Percentiles rank a stretch among this genome's conserved stretches.
phyloP scores from a whole-genome alignment of 2,329 filamentous ascomycete genomes.

The Ophiocordyceps camponoti-leonardi region DNA sequence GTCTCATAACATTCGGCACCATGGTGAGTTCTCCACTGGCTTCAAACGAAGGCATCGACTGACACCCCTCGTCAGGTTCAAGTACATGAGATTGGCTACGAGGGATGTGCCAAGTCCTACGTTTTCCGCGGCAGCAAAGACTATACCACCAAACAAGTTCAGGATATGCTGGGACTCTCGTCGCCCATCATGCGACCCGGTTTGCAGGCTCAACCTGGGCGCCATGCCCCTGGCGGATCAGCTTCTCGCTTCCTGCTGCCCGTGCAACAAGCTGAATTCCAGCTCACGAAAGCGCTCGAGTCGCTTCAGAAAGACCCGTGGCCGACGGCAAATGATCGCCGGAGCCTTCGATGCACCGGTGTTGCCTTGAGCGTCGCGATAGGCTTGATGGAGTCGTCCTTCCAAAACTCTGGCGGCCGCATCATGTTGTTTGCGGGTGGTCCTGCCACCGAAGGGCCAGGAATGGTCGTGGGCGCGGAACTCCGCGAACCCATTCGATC shows the following conservation, averaged over 20 bases:
- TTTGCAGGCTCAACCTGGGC: constrained; percentile 57
- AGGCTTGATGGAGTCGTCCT: constrained; percentile 81
- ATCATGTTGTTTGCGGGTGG: constrained; percentile 97
- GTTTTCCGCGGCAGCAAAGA: constrained; percentile 97
- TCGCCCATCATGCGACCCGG: constrained; percentile 57
- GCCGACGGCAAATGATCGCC: constrained; percentile 88
- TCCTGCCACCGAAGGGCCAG: constrained; percentile 86
- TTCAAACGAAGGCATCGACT: neutral
- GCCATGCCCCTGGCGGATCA: constrained; percentile 60
- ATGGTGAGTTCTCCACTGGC: constrained; percentile 45
- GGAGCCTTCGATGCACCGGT: constrained; percentile 80
- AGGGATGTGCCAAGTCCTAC: constrained; percentile 95
- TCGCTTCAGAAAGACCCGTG: constrained; percentile 93
- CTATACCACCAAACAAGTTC: constrained; percentile 95
- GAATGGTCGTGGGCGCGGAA: constrained; percentile 92
- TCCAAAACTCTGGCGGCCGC: constrained; percentile 84
- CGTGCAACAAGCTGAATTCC: constrained; percentile 90
- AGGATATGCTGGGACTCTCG: constrained; percentile 88
- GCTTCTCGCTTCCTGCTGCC: constrained; percentile 84
- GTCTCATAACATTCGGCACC: constrained; percentile 76
- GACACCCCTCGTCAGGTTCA: constrained; percentile 42
- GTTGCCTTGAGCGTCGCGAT: constrained; percentile 93
- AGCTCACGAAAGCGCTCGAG: constrained; percentile 90
- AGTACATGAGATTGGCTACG: constrained; percentile 96
- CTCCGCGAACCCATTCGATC: constrained; percentile 92